These are phyloP conservation scores for Artemisia argyi DNA, from an alignment of 129 eudicot species.

Conservation along the genomic window DNA sequence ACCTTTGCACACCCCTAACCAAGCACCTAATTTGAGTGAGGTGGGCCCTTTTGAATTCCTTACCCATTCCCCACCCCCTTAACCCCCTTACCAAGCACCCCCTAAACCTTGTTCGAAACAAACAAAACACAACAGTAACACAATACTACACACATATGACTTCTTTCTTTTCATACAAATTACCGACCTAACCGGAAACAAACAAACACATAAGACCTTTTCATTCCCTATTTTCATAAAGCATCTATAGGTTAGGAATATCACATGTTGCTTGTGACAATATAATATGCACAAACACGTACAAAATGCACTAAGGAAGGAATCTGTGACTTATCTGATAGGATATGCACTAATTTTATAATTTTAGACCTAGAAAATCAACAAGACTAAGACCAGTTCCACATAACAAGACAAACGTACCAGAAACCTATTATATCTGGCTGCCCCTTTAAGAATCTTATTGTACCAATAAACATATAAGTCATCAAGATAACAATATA, in stretches of 20 bases:
- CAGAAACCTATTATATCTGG: constrained; percentile 16
- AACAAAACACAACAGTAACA: background rate
- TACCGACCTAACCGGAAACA: background rate
- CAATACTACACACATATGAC: background rate
- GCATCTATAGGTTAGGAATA: constrained; percentile 8
- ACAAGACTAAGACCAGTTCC: constrained; percentile 24
- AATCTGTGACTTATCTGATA: constrained; percentile 22
- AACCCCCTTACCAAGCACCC: no score
- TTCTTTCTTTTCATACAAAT: background rate
- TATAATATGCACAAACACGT: constrained; percentile 22
- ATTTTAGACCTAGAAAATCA: background rate
- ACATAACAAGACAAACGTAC: constrained; percentile 26
- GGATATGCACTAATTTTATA: constrained; percentile 17
- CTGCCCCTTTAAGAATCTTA: constrained; percentile 21
- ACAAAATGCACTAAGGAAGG: constrained; percentile 30
- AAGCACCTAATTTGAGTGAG: no score
- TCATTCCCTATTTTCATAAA: background rate
- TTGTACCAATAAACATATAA: constrained; percentile 4
- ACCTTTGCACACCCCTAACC: no score
- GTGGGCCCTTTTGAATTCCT: no score
- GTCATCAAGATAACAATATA: background rate
- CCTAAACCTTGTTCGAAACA: no score
- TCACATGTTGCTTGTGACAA: constrained; percentile 18
- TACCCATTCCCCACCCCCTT: no score
- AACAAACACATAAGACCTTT: constrained; percentile 18